phyloP scores from a whole-genome alignment of 2,329 filamentous ascomycete species.

The Aspergillus pseudotamarii region DNA sequence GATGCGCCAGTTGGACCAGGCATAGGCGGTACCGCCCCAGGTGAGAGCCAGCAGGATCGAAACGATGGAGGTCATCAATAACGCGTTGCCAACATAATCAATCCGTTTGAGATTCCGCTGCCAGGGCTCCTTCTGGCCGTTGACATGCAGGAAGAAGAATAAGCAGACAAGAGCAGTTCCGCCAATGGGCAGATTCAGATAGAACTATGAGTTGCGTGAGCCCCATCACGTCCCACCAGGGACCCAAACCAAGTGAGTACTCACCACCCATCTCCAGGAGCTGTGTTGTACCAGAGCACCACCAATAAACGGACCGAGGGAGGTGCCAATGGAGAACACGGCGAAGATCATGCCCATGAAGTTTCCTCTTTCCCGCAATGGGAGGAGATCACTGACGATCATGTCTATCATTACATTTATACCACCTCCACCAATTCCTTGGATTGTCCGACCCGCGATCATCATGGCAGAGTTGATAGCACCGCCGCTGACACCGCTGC shows the following conservation, averaged over 20 bases:
- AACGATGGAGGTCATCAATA: conserved; percentile 31
- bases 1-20: conserved; percentile 34
- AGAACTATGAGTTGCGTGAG: conserved; percentile 20
- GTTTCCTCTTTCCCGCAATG: conserved; percentile 38
- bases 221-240: too few relatives aligned
- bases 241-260: too few relatives aligned
- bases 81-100: conserved; percentile 33
- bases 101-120: conserved; percentile 20
- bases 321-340: conserved; percentile 42
- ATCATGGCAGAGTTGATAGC: conserved; percentile 50
- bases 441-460: conserved; percentile 58
- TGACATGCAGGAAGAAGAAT: conserved; percentile 27
- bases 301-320: conserved; percentile 49
- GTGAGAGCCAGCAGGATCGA: conserved; percentile 35
- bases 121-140: neutral
- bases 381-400: conserved; percentile 50
- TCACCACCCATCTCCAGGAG: conserved; percentile 31
- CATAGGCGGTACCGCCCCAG: conserved; percentile 33
- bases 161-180: conserved; percentile 27
- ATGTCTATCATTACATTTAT: conserved; percentile 47
- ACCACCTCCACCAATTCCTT: conserved; percentile 56
- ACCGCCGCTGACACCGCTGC: conserved; percentile 56
- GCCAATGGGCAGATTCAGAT: conserved; percentile 32
- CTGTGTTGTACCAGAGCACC: conserved; percentile 28
- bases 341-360: conserved; percentile 29